Base-by-base conservation (phyloP, 1,284 basidiomycete species). In the Ceratobasidium sp. region DNA sequence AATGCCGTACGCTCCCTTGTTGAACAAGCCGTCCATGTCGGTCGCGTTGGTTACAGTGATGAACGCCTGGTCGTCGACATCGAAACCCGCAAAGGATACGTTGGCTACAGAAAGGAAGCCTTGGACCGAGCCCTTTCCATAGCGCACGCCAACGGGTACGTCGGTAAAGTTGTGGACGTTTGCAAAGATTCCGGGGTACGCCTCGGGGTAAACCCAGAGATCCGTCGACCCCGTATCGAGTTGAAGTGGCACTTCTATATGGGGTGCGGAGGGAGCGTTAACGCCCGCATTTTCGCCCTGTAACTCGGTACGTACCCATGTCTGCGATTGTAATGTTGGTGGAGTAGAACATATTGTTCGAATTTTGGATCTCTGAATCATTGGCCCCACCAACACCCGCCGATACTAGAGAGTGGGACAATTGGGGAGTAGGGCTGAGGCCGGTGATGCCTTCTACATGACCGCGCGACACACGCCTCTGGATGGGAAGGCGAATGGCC, bases 151-250 rank as follows among this genome's bases (percentile, higher is more conserved):
- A 62, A 78, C 66, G 15, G 77, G 70, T 34, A 80, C 76, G 37
- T 76, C 59, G 5, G 78, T 77, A 40, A 75, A 73, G 40, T 73
- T 71, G n/a, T 76, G 40, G 0, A 78, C 54, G 19, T 56, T 66
- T 11, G 69, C 54, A 25, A 71, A 71, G 5, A 62, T 8, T n/a
- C 69, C 69, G 5, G 69, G 69, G 17, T 71, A 46, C 43, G 61
- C 76, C 19, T 37, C n/a, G 11, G 76, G 71, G 46, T 75, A 86
- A 67, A 94, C 86, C 90, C 93, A 94, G n/a, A 95, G 86, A 83
- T 95, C 93, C 76, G 89, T 93, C 13, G 92, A 94, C 75, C 93
- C 93, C 0, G 92, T 94, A 83, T 95, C 93, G 61, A 95, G 84
- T 82, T 94, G 93, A 7, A 94, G 87, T 59, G 87, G 84, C 82